Evolutionary conservation across 805 yeast genomes (phyloP).

Genomic region (Saccharomyces mikatae): DNA sequence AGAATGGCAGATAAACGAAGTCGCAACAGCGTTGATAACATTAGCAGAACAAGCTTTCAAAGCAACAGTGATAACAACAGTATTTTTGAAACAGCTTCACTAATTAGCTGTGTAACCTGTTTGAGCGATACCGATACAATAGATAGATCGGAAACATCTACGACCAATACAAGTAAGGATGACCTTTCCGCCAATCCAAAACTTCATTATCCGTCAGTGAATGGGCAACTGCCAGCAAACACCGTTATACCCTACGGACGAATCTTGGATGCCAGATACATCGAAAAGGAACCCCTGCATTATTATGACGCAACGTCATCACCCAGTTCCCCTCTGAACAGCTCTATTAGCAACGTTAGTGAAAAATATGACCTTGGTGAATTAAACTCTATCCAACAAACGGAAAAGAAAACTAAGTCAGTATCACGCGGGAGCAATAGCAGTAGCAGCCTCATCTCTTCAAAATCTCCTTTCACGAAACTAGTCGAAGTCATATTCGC

Average conservation of each 20-base stretch:
- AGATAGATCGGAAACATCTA: background rate
- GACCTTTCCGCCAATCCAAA: conserved; percentile 2
- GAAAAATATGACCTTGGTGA: background rate
- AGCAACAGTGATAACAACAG: conserved; percentile 4
- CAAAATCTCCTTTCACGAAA: background rate
- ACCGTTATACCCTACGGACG: conserved; percentile 30
- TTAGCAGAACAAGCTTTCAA: conserved; percentile 10
- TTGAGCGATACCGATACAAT: conserved; percentile 17
- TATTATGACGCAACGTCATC: background rate
- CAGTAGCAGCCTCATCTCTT: background rate
- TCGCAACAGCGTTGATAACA: conserved; percentile 7
- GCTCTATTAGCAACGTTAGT: conserved; percentile 3
- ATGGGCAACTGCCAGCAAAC: conserved; percentile 28
- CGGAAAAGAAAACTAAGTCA: background rate
- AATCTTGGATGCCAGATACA: conserved; percentile 24
- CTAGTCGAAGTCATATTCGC: conserved; percentile 32
- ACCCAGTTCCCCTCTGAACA: conserved; percentile 2
- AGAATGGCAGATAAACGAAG: background rate
- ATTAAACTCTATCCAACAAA: background rate
- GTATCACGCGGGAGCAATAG: background rate
- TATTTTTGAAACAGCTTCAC: conserved; percentile 27
- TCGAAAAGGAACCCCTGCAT: conserved; percentile 5
- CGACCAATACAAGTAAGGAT: background rate
- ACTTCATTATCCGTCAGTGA: conserved; percentile 18
- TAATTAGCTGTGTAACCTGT: conserved; percentile 32